Percentiles rank a stretch among this genome's conserved stretches.
Evolutionary conservation across 176 grass and related monocot genomes (phyloP).

Genomic region (Poa pratensis): DNA sequence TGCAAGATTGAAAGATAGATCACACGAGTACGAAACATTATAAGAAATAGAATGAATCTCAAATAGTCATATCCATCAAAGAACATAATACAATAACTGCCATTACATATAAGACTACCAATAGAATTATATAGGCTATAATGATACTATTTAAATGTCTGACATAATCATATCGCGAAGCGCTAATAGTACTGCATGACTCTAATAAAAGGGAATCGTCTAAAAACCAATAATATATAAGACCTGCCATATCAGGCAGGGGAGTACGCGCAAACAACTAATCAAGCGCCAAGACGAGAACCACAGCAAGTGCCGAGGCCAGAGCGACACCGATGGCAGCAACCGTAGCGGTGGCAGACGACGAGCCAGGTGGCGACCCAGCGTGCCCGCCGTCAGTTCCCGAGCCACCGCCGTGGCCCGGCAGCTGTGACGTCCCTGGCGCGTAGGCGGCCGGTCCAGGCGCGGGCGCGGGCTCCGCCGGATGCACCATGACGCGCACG

Average conservation of each 20-base stretch:
- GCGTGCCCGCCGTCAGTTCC: background rate
- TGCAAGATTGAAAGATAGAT: background rate
- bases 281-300: conserved; percentile 19
- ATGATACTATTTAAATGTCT: background rate
- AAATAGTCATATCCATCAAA: background rate
- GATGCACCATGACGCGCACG: conserved; percentile 70
- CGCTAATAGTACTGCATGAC: background rate
- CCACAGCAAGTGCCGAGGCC: background rate
- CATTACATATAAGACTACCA: background rate
- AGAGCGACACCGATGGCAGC: background rate
- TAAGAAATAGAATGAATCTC: background rate
- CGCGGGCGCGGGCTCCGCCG: background rate
- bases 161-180: background rate
- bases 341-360: background rate
- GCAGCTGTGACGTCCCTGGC: background rate
- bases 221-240: too few relatives aligned
- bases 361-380: background rate
- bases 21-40: background rate
- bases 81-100: conserved; percentile 7
- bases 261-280: too few relatives aligned
- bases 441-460: conserved; percentile 5
- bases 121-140: background rate
- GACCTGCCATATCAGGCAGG: too few relatives aligned
- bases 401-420: background rate
- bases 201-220: background rate